Base-by-base conservation (phyloP, 345 rosid genomes). In the Brassica juncea region DNA sequence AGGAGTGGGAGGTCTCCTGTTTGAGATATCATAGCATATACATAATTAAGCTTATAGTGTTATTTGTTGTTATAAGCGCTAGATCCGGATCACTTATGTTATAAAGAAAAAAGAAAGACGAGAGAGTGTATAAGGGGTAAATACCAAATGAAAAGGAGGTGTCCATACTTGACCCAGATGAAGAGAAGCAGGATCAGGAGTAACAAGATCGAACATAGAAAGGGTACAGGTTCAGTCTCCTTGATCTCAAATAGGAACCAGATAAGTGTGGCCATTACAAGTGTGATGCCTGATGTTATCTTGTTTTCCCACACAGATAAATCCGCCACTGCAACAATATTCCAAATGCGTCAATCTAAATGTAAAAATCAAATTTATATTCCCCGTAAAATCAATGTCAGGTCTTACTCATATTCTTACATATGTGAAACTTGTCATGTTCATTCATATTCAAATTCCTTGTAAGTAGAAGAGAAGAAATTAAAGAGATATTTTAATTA, bases 1-100 rank as follows among this genome's bases (percentile, higher is more conserved):
- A 42, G 72, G 77, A 78, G 72, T 72, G 2, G 81, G 81, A 14
- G 81, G 81, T 21, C 28, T 57, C 54, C 77, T 78, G 81, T 64
- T 8, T 32, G 16, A 69, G 27, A 44, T 55, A 61, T 32, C 60
- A 76, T 59, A 28, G 5, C 23, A 68, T 44, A 21, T 32, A 54
- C 10, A 42, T 23, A 10, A 27, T 25, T 11, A 28, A 66, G 31
- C 39, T 39, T 44, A 11, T 27, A 37, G 5, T 57, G 66, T 25
- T 61, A 25, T 11, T 62, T 61, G 35, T 61, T 61, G 9, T 14
- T 7, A 52, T 62, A 30, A 9, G 8, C 16, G 35, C 34, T 25
- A 25, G 15, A 27, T 6, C 16, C 6, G 31, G 64, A 60, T 60
- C 65, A 60, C 15, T 9, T 6, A 30, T 30, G 66, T 14, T 61